A percentile compares a stretch with the other conserved stretches of the same genome.
phyloP scores from a whole-genome alignment of 148 eudicot genomes.

The Camellia sinensis region DNA sequence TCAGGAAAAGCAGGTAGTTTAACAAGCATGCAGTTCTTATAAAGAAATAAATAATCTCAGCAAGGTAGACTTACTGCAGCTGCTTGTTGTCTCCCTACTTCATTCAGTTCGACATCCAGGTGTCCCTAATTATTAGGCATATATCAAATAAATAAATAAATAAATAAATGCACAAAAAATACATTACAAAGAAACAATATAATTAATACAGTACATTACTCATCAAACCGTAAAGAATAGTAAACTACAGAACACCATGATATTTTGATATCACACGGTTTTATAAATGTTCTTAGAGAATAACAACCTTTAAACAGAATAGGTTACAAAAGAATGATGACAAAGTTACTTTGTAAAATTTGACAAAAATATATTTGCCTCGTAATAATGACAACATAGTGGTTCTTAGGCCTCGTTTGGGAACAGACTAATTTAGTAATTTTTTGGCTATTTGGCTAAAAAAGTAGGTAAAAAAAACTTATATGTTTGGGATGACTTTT shows the following conservation, averaged over 20 bases:
- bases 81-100: constrained; percentile 59
- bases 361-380: neutral
- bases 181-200: neutral
- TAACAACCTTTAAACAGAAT: neutral
- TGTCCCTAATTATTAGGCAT: constrained; percentile 38
- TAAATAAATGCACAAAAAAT: neutral
- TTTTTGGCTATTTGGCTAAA: no score
- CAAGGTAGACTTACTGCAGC: constrained; percentile 35
- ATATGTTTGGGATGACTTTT: no score
- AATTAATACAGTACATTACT: no score
- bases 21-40: constrained; percentile 1
- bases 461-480: no score
- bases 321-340: neutral
- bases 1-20: constrained; percentile 4
- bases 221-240: neutral
- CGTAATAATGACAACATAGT: neutral
- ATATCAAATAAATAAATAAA: neutral
- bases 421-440: no score
- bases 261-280: neutral
- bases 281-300: neutral
- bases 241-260: neutral
- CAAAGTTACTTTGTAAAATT: neutral
- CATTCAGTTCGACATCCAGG: constrained; percentile 57
- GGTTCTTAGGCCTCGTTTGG: no score
- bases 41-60: neutral